Conservation (phyloP, 2,329 filamentous ascomycete genomes). For the Botrytis sinoallii region DNA sequence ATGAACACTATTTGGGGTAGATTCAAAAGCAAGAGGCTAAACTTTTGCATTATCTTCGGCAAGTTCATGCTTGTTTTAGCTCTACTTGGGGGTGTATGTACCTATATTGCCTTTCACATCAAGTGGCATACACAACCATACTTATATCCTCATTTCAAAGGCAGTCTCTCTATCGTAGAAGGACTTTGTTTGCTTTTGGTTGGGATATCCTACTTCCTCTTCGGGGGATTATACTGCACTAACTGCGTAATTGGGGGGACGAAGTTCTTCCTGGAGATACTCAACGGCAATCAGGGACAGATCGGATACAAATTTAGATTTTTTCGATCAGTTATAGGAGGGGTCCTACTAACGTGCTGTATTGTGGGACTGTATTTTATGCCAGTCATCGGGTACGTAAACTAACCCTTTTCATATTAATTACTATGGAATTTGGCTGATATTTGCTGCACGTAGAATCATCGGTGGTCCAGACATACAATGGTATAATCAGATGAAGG, state of each 20-base stretch:
- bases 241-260: accelerated
- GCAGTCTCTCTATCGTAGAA: neutral
- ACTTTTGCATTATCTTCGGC: neutral
- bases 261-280: neutral
- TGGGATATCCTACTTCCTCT: neutral
- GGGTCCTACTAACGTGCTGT: neutral
- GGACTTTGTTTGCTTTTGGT: accelerated
- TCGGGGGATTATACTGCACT: neutral
- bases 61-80: neutral
- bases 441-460: conserved; percentile 2
- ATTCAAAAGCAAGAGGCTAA: neutral
- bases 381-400: conserved; percentile 21
- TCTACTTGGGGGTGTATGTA: neutral
- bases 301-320: too few species aligned
- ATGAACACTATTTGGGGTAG: conserved; percentile 16
- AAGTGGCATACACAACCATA: conserved; percentile 20
- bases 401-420: neutral
- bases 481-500: conserved; percentile 27
- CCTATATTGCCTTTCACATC: neutral
- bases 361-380: neutral
- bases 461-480: conserved; percentile 6
- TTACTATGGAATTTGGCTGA: neutral
- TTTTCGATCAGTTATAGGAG: neutral
- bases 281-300: neutral
- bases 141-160: conserved; percentile 10